Conservation (phyloP, 768 basidiomycete species). For the Suillus plorans region DNA sequence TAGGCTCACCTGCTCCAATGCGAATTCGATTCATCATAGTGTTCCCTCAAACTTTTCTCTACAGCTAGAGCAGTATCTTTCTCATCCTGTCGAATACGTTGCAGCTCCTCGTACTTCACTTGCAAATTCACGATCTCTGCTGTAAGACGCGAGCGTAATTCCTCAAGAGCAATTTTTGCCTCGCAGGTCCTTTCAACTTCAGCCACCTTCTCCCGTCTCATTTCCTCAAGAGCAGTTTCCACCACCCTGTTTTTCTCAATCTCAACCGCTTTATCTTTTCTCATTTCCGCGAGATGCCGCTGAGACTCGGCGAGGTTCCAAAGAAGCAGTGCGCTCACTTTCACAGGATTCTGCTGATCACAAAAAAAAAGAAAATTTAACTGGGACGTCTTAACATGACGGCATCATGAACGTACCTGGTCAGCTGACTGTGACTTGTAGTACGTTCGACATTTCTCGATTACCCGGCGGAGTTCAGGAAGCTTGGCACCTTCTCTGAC, state of each 20-base stretch:
- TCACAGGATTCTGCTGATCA: conserved; percentile 49
- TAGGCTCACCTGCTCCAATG: conserved; percentile 38
- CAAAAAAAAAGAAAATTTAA: background rate
- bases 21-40: conserved; percentile 45
- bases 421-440: conserved; percentile 45
- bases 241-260: conserved; percentile 31
- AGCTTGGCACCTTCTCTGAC: conserved; percentile 58
- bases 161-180: conserved; percentile 31
- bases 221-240: conserved; percentile 28
- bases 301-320: conserved; percentile 51
- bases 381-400: background rate
- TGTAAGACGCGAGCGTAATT: conserved; percentile 29
- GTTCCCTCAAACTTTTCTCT: conserved; percentile 54
- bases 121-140: conserved; percentile 37
- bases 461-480: conserved; percentile 46
- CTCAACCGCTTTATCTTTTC: conserved; percentile 24
- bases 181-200: conserved; percentile 34
- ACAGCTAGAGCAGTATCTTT: conserved; percentile 49
- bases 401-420: conserved; percentile 36
- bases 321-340: conserved; percentile 48
- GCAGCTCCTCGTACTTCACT: conserved; percentile 41
- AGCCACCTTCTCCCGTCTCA: conserved; percentile 14
- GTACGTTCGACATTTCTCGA: conserved; percentile 50
- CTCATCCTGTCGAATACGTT: conserved; percentile 45
- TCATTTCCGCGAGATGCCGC: conserved; percentile 31